Conservation (phyloP, 2,329 filamentous ascomycete genomes). For the Dryadomyces quercus-mongolicae region DNA sequence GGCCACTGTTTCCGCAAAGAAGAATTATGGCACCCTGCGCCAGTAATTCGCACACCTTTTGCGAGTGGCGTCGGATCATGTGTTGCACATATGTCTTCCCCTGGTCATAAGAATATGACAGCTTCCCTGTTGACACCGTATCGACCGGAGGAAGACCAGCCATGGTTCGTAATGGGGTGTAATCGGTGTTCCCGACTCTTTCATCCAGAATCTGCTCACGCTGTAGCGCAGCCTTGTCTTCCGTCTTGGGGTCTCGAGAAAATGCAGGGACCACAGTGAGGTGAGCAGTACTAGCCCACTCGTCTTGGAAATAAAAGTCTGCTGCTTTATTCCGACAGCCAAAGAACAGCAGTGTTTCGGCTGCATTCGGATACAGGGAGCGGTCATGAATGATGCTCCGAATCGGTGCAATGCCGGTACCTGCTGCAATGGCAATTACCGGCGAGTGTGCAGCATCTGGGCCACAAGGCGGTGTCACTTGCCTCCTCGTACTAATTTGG, state of each 20-base stretch:
- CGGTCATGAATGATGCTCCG: constrained; percentile 72
- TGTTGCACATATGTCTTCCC: constrained; percentile 46
- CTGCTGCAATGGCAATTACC: constrained; percentile 68
- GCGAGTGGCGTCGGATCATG: constrained; percentile 31
- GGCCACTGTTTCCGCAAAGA: constrained; percentile 44
- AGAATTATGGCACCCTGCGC: constrained; percentile 31
- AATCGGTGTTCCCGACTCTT: neutral
- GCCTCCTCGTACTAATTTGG: constrained; percentile 44
- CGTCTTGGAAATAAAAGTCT: constrained; percentile 72
- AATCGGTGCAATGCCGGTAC: constrained; percentile 79
- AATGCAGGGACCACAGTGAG: constrained; percentile 32
- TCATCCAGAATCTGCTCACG: neutral
- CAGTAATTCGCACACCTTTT: constrained; percentile 24
- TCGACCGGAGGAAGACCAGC: neutral
- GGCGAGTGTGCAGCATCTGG: constrained; percentile 33
- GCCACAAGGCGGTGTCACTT: constrained; percentile 30
- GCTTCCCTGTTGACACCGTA: neutral
- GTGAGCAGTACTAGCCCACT: constrained; percentile 44
- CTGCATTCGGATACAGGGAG: constrained; percentile 15
- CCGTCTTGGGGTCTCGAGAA: constrained; percentile 27
- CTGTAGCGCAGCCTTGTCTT: neutral
- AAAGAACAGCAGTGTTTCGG: constrained; percentile 56
- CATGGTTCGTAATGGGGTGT: neutral
- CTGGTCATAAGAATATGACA: constrained; percentile 8
- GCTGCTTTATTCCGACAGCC: constrained; percentile 63